Evolutionary conservation across 2,329 filamentous ascomycete species (phyloP).

Genomic region (Colletotrichum orchidophilum): DNA sequence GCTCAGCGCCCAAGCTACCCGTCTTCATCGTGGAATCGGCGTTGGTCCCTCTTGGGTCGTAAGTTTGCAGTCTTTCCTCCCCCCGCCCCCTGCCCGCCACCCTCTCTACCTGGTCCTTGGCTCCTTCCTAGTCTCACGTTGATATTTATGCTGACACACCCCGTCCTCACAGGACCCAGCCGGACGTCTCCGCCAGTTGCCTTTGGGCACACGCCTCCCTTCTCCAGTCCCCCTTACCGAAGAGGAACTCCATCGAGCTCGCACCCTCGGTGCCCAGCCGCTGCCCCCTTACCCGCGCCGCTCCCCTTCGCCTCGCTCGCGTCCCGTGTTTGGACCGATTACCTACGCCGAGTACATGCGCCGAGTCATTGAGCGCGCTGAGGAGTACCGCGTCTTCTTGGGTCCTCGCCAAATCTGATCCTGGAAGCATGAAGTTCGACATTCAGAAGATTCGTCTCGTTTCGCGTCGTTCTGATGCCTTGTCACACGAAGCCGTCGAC

Average conservation of each 20-base stretch:
- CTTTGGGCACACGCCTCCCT: conserved; percentile 10
- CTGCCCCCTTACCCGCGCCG: conserved; percentile 12
- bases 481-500: background rate
- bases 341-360: conserved; percentile 17
- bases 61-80: background rate
- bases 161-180: conserved; percentile 9
- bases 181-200: conserved; percentile 23
- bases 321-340: conserved; percentile 2
- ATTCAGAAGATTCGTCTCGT: no score
- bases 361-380: background rate
- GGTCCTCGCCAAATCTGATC: no score
- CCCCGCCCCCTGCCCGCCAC: background rate
- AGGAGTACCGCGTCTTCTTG: background rate
- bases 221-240: conserved; percentile 20
- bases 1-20: conserved; percentile 7
- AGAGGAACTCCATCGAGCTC: conserved; percentile 10
- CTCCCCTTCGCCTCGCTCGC: conserved; percentile 6
- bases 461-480: no score
- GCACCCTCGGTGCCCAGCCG: background rate
- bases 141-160: background rate
- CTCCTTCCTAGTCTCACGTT: background rate
- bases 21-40: conserved; percentile 13
- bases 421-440: no score
- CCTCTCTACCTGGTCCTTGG: background rate
- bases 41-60: conserved; percentile 8